These are phyloP conservation scores for Brasenia schreberi DNA, from an alignment of 164 flowering plant genomes.

Conservation along the genomic window DNA sequence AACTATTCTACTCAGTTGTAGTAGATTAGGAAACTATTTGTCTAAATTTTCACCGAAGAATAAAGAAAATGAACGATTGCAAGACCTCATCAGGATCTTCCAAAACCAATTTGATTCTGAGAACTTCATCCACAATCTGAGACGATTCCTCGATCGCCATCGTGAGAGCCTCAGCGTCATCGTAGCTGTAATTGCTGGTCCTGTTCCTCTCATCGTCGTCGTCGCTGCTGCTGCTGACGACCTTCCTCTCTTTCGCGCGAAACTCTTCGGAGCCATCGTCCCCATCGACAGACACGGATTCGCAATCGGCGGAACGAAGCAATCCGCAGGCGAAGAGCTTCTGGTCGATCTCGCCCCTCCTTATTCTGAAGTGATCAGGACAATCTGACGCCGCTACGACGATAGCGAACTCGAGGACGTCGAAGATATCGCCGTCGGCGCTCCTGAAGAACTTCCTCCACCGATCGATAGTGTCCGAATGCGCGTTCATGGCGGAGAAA, in stretches of 20 bases:
- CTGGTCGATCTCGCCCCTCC: constrained; percentile 26
- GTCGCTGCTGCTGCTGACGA: constrained; percentile 18
- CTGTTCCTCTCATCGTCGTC: constrained; percentile 21
- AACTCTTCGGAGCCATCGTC: constrained; percentile 22
- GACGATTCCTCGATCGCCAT: constrained; percentile 74
- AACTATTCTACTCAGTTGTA: too few species aligned
- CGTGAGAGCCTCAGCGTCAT: constrained; percentile 80
- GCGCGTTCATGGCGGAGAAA: not conserved
- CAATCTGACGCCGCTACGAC: constrained; percentile 23
- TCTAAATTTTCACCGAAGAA: not conserved
- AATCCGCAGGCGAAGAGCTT: constrained; percentile 15
- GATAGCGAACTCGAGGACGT: constrained; percentile 24
- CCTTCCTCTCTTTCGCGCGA: constrained; percentile 45
- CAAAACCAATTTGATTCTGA: constrained; percentile 64
- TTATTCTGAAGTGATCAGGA: constrained; percentile 19
- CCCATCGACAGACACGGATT: constrained; percentile 16
- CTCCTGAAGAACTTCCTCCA: constrained; percentile 24
- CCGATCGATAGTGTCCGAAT: constrained; percentile 5
- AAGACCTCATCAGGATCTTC: constrained; percentile 58
- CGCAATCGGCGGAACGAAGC: constrained; percentile 18
- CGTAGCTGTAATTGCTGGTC: constrained; percentile 47
- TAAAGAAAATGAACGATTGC: not conserved
- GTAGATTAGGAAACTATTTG: too few species aligned
- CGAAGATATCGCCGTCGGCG: constrained; percentile 20
- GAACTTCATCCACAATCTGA: constrained; percentile 48